phyloP scores from a whole-genome alignment of 169 alveolate species.

The Cryptosporidium muris region DNA sequence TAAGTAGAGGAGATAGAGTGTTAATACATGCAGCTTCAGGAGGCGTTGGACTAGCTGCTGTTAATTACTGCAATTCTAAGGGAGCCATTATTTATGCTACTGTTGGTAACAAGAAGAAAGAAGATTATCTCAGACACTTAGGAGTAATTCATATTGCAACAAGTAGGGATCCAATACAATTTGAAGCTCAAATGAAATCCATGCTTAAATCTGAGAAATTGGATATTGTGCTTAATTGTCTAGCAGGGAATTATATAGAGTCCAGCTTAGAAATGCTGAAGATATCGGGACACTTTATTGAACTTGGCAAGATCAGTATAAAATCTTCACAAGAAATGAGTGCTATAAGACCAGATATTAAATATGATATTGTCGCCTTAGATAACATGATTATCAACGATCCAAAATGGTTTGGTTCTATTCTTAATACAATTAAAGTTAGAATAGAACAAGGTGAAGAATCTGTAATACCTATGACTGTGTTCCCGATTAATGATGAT shows the following conservation, averaged over 20 bases:
- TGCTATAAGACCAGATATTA: conserved; percentile 28
- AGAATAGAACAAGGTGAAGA: conserved; percentile 59
- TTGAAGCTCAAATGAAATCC: conserved; percentile 19
- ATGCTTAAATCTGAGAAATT: conserved; percentile 36
- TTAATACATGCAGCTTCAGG: conserved; percentile 72
- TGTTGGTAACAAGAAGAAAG: conserved; percentile 64
- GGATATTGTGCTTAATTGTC: conserved; percentile 57
- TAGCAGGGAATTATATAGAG: conserved; percentile 57
- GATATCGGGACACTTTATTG: conserved; percentile 40
- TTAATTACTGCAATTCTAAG: conserved; percentile 48
- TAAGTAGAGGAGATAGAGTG: conserved; percentile 53
- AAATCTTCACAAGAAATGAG: conserved; percentile 22
- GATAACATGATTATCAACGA: conserved; percentile 48
- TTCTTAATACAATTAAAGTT: conserved; percentile 18
- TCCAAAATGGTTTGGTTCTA: conserved; percentile 60
- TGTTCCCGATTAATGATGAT: conserved; percentile 19
- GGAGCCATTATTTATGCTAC: conserved; percentile 67
- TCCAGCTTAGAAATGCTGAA: conserved; percentile 45
- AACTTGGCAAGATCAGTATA: conserved; percentile 64
- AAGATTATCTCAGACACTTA: conserved; percentile 51
- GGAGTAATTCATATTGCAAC: conserved; percentile 58
- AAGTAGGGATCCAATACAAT: conserved; percentile 51
- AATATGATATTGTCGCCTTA: conserved; percentile 60
- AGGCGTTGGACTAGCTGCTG: conserved; percentile 68
- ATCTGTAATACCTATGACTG: conserved; percentile 30